Conservation (phyloP, 805 yeast species). For the Saturnispora ahearnii region DNA sequence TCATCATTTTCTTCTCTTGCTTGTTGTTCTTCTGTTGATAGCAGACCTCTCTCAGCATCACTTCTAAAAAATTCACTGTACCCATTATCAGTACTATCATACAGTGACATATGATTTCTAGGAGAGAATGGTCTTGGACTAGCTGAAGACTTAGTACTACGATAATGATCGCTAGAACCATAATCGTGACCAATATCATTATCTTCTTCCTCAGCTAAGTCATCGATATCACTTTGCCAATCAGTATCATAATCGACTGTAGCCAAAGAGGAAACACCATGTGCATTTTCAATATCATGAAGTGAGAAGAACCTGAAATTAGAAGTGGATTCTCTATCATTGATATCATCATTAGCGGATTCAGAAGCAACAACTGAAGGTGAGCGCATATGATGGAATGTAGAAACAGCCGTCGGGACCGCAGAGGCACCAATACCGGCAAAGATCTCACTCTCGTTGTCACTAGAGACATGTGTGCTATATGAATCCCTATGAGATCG, state of each 20-base stretch:
- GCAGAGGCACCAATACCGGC: conserved; percentile 72
- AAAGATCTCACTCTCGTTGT: conserved; percentile 60
- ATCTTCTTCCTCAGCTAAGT: background rate
- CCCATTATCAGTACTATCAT: conserved; percentile 12
- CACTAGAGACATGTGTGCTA: conserved; percentile 18
- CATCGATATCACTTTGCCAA: conserved; percentile 49
- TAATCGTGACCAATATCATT: background rate
- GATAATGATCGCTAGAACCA: background rate
- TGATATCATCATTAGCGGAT: background rate
- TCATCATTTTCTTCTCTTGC: conserved; percentile 15
- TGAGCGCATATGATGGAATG: conserved; percentile 49
- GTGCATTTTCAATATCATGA: conserved; percentile 78
- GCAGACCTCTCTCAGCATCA: conserved; percentile 13
- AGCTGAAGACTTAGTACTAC: background rate
- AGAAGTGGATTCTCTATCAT: background rate
- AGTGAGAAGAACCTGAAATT: conserved; percentile 71
- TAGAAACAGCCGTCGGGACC: conserved; percentile 68
- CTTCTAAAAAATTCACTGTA: conserved; percentile 15
- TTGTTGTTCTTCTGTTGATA: conserved; percentile 16
- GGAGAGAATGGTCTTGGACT: background rate
- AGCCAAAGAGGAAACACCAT: conserved; percentile 66
- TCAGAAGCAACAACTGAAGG: background rate
- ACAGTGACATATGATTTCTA: background rate
- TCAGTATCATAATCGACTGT: conserved; percentile 64
- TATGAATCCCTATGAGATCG: conserved; percentile 4